Percentiles rank a stretch among this genome's conserved stretches.
Evolutionary conservation across 2,329 filamentous ascomycete species (phyloP).

Genomic region (Pseudocercospora musae): DNA sequence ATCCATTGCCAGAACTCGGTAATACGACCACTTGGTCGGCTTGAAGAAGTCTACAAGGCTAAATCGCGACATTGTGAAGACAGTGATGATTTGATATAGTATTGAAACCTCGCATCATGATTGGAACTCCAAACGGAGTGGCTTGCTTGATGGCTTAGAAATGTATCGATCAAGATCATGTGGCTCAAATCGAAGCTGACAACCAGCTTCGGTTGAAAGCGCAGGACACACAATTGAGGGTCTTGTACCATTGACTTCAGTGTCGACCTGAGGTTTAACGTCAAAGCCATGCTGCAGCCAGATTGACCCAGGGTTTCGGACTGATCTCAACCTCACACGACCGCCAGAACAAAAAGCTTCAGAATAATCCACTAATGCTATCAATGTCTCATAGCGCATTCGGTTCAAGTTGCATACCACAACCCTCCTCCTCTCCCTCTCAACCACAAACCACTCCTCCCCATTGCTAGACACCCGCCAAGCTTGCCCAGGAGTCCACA

Average conservation of each 20-base stretch:
- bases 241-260: too few relatives aligned
- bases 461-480: neutral
- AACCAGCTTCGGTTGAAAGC: neutral
- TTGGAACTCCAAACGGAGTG: too few relatives aligned
- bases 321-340: neutral
- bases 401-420: neutral
- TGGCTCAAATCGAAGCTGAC: neutral
- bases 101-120: too few relatives aligned
- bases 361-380: neutral
- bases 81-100: too few relatives aligned
- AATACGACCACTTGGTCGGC: neutral
- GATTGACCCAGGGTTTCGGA: neutral
- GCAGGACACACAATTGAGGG: neutral
- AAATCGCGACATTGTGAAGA: neutral
- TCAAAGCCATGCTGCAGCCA: too few relatives aligned
- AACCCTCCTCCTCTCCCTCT: neutral
- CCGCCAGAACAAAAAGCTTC: neutral
- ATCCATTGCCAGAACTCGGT: neutral
- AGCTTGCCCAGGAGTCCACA: constrained; percentile 42
- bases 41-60: neutral
- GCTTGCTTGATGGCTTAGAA: too few relatives aligned
- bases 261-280: too few relatives aligned
- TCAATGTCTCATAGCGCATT: neutral
- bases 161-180: neutral
- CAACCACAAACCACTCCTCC: neutral